Percentiles rank a stretch among this genome's conserved stretches.
These are phyloP conservation scores for Diplocarpon mali DNA, from an alignment of 2,329 filamentous ascomycete species.

Conservation along the genomic window DNA sequence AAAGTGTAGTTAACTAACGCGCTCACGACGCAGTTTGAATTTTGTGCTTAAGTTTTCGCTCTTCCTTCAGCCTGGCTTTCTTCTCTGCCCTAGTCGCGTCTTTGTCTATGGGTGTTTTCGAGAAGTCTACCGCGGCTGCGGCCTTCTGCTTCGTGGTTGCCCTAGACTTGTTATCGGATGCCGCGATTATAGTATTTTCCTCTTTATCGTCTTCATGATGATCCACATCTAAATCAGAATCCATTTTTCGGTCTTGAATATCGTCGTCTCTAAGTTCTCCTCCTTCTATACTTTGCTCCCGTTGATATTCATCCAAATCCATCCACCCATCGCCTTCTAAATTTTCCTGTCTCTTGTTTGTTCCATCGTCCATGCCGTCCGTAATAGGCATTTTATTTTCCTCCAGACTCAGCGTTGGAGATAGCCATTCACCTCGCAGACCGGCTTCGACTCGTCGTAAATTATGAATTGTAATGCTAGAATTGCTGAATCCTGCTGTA, in stretches of 20 bases:
- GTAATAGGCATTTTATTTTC: slow-evolving; percentile 17
- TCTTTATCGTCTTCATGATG: slow-evolving; percentile 23
- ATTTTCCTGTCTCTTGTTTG: slow-evolving; percentile 19
- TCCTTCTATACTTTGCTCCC: slow-evolving; percentile 25
- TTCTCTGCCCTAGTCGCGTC: slow-evolving; percentile 30
- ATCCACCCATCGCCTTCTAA: slow-evolving; percentile 26
- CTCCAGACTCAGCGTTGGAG: slow-evolving; percentile 30
- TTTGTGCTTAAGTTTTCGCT: slow-evolving; percentile 46
- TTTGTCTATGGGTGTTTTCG: slow-evolving; percentile 28
- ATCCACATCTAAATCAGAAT: slow-evolving; percentile 31
- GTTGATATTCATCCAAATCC: slow-evolving; percentile 28
- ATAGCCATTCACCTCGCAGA: slow-evolving; percentile 38
- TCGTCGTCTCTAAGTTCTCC: slow-evolving; percentile 17
- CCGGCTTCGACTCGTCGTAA: slow-evolving; percentile 41
- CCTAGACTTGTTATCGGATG: slow-evolving; percentile 35
- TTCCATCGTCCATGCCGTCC: slow-evolving; percentile 19
- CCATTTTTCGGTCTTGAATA: slow-evolving; percentile 30
- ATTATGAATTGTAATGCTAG: slow-evolving; percentile 39
- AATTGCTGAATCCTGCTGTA: slow-evolving; percentile 19
- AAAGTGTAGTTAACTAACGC: neutral
- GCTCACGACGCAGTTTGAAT: neutral
- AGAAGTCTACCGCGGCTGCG: slow-evolving; percentile 25
- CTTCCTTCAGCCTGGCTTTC: slow-evolving; percentile 38
- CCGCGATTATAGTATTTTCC: slow-evolving; percentile 30
- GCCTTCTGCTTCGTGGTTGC: slow-evolving; percentile 21